Conservation (phyloP, 108 stramenopile genomes). For the Thalassiosira profunda region DNA sequence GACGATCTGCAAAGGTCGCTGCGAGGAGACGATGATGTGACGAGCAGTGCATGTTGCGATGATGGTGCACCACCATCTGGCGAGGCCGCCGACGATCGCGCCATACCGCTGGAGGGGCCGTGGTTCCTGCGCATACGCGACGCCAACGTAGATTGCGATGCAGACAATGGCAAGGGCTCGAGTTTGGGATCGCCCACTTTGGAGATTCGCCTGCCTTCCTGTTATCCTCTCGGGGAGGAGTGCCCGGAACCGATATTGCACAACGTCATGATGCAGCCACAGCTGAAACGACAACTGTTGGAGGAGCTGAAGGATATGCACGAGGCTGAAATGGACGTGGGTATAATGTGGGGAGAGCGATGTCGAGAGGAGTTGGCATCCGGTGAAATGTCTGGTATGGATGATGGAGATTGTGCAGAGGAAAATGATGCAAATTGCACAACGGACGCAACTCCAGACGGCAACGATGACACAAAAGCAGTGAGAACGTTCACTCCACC, state of each 20-base stretch:
- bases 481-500: slow-evolving; percentile 40
- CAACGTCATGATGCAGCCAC: slow-evolving; percentile 41
- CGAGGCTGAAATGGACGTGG: slow-evolving; percentile 48
- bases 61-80: not conserved
- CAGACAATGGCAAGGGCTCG: not conserved
- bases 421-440: not conserved
- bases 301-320: slow-evolving; percentile 52
- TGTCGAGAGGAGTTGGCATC: slow-evolving; percentile 36
- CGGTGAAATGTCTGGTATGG: not conserved
- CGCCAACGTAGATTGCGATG: not conserved
- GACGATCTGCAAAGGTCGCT: not conserved
- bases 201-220: slow-evolving; percentile 36
- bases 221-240: slow-evolving; percentile 36
- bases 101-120: not conserved
- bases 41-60: not conserved
- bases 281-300: slow-evolving; percentile 14
- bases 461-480: slow-evolving; percentile 5
- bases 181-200: slow-evolving; percentile 26
- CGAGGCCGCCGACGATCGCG: not conserved
- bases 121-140: slow-evolving; percentile 4
- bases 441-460: not conserved
- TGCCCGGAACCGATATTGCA: slow-evolving; percentile 43
- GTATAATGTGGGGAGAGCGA: slow-evolving; percentile 67
- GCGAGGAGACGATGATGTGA: not conserved
- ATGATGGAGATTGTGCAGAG: too few species aligned